A percentile compares a stretch with the other conserved stretches of the same genome.
phyloP scores from a whole-genome alignment of 257 asterid genomes.

The Plantago major region DNA sequence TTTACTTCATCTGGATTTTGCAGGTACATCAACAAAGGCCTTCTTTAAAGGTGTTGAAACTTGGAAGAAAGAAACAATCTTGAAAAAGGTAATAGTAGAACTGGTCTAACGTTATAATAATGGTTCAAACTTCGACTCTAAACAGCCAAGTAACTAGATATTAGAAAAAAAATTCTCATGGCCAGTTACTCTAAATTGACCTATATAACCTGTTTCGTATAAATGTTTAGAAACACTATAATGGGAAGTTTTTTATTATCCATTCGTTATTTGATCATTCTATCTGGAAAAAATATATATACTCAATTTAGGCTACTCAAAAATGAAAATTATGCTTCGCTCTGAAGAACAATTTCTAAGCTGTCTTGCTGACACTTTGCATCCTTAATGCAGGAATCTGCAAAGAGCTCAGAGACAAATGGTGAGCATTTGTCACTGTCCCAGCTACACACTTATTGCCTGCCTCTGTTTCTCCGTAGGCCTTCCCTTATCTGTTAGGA shows the following conservation, averaged over 20 bases:
- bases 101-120: not conserved
- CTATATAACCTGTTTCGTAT: too few relatives aligned
- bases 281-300: too few relatives aligned
- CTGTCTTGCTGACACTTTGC: not conserved
- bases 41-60: slow-evolving; percentile 86
- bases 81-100: slow-evolving; percentile 50
- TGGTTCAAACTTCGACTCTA: not conserved
- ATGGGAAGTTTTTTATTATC: not conserved
- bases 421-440: slow-evolving; percentile 42
- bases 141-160: not conserved
- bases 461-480: slow-evolving; percentile 8
- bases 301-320: not conserved
- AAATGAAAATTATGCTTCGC: slow-evolving; percentile 2
- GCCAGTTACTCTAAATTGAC: not conserved
- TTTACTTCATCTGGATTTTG: slow-evolving; percentile 24
- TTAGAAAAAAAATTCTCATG: not conserved
- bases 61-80: slow-evolving; percentile 85
- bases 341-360: too few relatives aligned
- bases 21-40: slow-evolving; percentile 89
- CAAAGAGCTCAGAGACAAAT: slow-evolving; percentile 32
- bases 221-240: not conserved
- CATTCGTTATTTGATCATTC: not conserved
- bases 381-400: slow-evolving; percentile 60
- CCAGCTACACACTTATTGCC: slow-evolving; percentile 4
- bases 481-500: slow-evolving; percentile 9